Conservation (phyloP, 2,329 filamentous ascomycete genomes). For the Botrytis squamosa region DNA sequence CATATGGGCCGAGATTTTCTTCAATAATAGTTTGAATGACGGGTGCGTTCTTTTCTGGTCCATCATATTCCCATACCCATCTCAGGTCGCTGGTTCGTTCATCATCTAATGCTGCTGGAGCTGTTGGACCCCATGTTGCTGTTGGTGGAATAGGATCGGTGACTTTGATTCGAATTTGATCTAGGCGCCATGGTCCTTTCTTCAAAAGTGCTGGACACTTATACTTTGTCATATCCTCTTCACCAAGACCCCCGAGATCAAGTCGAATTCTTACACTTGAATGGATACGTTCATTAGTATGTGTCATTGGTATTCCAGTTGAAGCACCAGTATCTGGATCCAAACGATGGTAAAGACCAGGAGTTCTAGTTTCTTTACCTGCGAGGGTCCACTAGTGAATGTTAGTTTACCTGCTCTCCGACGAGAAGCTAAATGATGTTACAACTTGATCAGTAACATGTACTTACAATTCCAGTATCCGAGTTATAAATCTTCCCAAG, state of each 20-base stretch:
- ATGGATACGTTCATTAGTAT: constrained; percentile 44
- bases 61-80: constrained; percentile 57
- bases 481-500: constrained; percentile 41
- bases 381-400: constrained; percentile 43
- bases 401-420: neutral
- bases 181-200: constrained; percentile 33
- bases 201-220: constrained; percentile 43
- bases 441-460: neutral
- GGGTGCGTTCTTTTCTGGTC: constrained; percentile 45
- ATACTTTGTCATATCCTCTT: constrained; percentile 39
- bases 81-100: constrained; percentile 40
- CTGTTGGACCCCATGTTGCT: constrained; percentile 31
- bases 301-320: constrained; percentile 40
- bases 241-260: constrained; percentile 39
- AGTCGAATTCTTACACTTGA: constrained; percentile 39
- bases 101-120: constrained; percentile 33
- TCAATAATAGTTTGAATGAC: constrained; percentile 49
- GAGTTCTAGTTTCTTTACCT: constrained; percentile 40
- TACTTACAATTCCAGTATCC: constrained; percentile 28
- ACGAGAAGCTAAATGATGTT: constrained; percentile 30
- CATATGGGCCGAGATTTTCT: constrained; percentile 54
- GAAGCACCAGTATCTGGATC: constrained; percentile 43
- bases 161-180: constrained; percentile 29
- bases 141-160: constrained; percentile 41
- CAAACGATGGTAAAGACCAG: constrained; percentile 42